Evolutionary conservation across 2,329 filamentous ascomycete species (phyloP).

Genomic region (Penicillium fuscoglaucum): DNA sequence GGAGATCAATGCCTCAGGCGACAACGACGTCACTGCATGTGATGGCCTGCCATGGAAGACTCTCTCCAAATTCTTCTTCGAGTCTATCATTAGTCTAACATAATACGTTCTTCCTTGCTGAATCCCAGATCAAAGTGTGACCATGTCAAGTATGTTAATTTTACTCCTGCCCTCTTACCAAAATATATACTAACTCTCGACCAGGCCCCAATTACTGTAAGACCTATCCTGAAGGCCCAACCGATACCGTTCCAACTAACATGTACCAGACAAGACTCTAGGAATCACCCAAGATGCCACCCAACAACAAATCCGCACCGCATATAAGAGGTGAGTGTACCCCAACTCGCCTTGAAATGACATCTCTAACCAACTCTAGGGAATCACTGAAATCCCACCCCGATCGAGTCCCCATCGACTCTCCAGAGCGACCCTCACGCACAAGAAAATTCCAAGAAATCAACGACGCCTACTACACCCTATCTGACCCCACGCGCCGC

Average conservation of each 20-base stretch:
- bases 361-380: slow-evolving; percentile 45
- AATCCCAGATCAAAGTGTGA: background rate
- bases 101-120: background rate
- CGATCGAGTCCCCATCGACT: slow-evolving; percentile 80
- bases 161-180: background rate
- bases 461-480: slow-evolving; percentile 89
- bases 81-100: background rate
- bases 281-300: slow-evolving; percentile 72
- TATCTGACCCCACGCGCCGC: slow-evolving; percentile 75
- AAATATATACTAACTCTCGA: slow-evolving; percentile 10
- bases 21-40: slow-evolving; percentile 23
- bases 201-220: slow-evolving; percentile 46
- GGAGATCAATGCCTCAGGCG: slow-evolving; percentile 11
- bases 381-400: slow-evolving; percentile 90
- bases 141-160: slow-evolving; percentile 28
- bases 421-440: slow-evolving; percentile 75
- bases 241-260: slow-evolving; percentile 6
- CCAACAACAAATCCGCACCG: slow-evolving; percentile 82
- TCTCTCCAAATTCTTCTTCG: background rate
- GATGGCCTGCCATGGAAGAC: background rate
- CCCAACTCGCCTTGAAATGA: background rate
- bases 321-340: slow-evolving; percentile 77
- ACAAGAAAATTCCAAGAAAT: slow-evolving; percentile 89
- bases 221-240: slow-evolving; percentile 10
- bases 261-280: slow-evolving; percentile 66